A percentile compares a stretch with the other conserved stretches of the same genome.
phyloP scores from a whole-genome alignment of 2,329 filamentous ascomycete species.

The Aspergillus flavus region DNA sequence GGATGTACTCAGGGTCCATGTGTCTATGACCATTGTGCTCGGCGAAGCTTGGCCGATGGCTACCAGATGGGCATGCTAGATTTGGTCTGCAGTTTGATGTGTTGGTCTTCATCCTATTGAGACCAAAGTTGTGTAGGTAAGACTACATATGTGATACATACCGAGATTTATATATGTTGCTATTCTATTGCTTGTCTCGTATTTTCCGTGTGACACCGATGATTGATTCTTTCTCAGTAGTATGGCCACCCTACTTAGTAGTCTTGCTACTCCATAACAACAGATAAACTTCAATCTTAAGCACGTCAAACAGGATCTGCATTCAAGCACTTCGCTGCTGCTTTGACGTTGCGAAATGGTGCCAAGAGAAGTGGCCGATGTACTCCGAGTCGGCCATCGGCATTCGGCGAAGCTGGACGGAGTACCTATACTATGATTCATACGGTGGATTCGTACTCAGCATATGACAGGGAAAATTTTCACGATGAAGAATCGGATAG shows the following conservation, averaged over 20 bases:
- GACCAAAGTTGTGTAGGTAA: too few relatives aligned
- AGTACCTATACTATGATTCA: neutral
- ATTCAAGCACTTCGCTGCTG: neutral
- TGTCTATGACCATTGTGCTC: neutral
- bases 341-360: neutral
- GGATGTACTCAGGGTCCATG: neutral
- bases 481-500: neutral
- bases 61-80: neutral
- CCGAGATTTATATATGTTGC: neutral
- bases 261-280: neutral
- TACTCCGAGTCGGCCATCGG: neutral
- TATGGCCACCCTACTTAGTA: neutral
- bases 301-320: neutral
- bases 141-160: neutral
- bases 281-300: neutral
- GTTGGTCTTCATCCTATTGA: neutral
- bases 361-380: neutral
- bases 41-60: conserved; percentile 3
- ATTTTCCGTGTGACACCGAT: accelerated
- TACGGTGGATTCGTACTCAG: neutral
- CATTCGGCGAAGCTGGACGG: neutral
- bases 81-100: neutral
- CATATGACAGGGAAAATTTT: neutral
- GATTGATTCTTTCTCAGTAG: neutral
- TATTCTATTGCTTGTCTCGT: neutral